Evolutionary conservation across 768 basidiomycete species (phyloP), one percentile per base, ranked within the genome.

Genomic region (Coprinellus aureogranulatus): DNA sequence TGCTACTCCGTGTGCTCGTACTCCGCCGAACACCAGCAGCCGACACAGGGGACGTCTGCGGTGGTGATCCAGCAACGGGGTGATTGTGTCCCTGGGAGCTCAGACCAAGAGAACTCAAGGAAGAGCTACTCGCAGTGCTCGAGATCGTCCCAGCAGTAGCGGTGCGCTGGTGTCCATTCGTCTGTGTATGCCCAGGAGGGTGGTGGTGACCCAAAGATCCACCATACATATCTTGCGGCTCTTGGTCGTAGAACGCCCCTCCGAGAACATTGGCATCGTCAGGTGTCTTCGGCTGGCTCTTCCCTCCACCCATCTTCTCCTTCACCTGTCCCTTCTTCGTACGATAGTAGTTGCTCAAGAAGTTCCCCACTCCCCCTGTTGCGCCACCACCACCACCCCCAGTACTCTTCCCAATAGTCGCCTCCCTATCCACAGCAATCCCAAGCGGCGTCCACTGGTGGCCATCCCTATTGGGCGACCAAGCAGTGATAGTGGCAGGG

Each of bases 31-130:
- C 31, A 23, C 8, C 4, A 20, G 50, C 30, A n/a, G 10, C 4
- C n/a, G 26, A 4, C 12, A 8, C 26, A 48, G 26, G 46, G 8
- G 22, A 28, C 9, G 9, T 8, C 3, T n/a, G 50, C 22, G 34
- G 50, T 11, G 5, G 12, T 22, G 50, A 6, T n/a, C 50, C 20
- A 25, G 4, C 22, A n/a, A 30, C 18, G 50, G 12, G 20, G 20
- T 25, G 14, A 4, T 50, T 50, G 45, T 58, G 57, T 3, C 57
- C 57, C 53, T 51, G 47, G 4, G 47, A 46, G 6, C 51, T 53
- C 52, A 53, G 50, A 31, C 57, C 50, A 30, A 53, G 44, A 45
- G 57, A 58, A 44, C 57, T 58, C 18, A 58, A 37, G 20, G 57
- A 58, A 42, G 52, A 45, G 31, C 51, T 53, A 25, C 57, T 58